Percentiles rank a stretch among this genome's conserved stretches.
These are phyloP conservation scores for Colletotrichum sp. DNA, from an alignment of 2,329 filamentous ascomycete genomes.

Conservation along the genomic window DNA sequence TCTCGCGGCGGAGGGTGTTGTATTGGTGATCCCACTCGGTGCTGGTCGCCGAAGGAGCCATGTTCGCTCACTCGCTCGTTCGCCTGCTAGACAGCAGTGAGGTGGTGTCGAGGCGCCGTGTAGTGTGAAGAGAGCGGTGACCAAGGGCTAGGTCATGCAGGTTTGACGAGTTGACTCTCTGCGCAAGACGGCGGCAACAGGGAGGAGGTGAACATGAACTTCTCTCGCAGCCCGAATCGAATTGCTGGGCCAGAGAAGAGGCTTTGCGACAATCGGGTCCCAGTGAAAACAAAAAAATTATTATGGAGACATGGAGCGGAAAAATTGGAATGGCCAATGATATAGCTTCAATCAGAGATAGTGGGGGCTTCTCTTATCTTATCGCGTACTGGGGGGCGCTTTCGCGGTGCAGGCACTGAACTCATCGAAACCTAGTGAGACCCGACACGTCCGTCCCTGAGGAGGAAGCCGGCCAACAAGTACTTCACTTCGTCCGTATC, in stretches of 20 bases:
- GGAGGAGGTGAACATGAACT: neutral
- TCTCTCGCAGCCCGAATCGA: neutral
- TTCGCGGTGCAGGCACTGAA: neutral
- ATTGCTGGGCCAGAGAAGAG: constrained; percentile 1
- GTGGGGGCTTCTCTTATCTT: neutral
- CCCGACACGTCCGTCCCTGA: neutral
- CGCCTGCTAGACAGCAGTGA: neutral
- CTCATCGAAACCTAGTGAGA: neutral
- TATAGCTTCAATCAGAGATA: neutral
- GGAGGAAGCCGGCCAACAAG: neutral
- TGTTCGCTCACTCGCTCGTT: constrained; percentile 34
- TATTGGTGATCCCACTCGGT: constrained; percentile 86
- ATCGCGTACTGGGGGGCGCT: neutral
- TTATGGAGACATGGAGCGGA: constrained; percentile 11
- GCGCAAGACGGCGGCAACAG: neutral
- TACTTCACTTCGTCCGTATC: neutral
- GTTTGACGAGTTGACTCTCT: neutral
- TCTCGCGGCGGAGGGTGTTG: constrained; percentile 83
- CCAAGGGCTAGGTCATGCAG: neutral
- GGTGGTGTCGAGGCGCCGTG: neutral
- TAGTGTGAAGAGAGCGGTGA: neutral
- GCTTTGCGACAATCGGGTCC: neutral
- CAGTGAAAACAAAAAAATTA: constrained; percentile 22
- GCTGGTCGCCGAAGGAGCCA: constrained; percentile 62
- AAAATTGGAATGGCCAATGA: constrained; percentile 9